Evolutionary conservation across 495 filamentous ascomycete species (phyloP), one percentile per base, ranked within the genome.

Genomic region (Aspergillus homomorphus): DNA sequence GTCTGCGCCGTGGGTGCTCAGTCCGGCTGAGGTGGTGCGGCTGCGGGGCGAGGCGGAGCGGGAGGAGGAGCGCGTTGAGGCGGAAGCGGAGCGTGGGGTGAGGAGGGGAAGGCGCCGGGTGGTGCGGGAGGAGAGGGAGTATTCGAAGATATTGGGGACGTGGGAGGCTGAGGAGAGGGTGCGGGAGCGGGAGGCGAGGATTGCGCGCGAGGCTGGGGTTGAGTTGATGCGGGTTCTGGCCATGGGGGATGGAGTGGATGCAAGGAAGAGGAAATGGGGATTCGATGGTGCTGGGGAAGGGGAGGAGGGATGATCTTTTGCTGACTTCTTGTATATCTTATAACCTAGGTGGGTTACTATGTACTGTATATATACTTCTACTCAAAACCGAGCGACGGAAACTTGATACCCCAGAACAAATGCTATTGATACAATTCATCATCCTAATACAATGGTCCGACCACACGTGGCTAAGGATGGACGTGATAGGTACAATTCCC

Each of bases 1-100:
- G 24, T 73, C 73, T 10, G 73, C 72, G 54, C 89, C 90, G 7
- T 96, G 92, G 92, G 61, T 78, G 12, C 53, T 95, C 21, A 72
- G 70, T 4, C 71, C 69, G 5, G 76, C 72, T 53, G 79, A 90
- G 60, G 66, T 88, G 9, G 75, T 77, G 56, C 67, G 66, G 57
- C 81, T 88, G 55, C 74, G 76, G 45, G 73, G 63, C 48, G 82
- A 83, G 64, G 77, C 76, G 49, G 71, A 80, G 59, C 70, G 68
- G 16, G 68, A 77, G 26, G 77, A 71, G 38, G 63, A 73, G 21
- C 70, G 70, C 54, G 64, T 68, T 8, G 66, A 75, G 41, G 76
- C 74, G 51, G 65, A 73, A 49, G 77, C 67, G 66, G 75, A 67
- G 59, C 63, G 68, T 26, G 69, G 66, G 30, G 72, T 66, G 69